Evolutionary conservation across 2,329 filamentous ascomycete species (phyloP), one percentile per base, ranked within the genome.

Genomic region (Lecanoromycetidae sp.): DNA sequence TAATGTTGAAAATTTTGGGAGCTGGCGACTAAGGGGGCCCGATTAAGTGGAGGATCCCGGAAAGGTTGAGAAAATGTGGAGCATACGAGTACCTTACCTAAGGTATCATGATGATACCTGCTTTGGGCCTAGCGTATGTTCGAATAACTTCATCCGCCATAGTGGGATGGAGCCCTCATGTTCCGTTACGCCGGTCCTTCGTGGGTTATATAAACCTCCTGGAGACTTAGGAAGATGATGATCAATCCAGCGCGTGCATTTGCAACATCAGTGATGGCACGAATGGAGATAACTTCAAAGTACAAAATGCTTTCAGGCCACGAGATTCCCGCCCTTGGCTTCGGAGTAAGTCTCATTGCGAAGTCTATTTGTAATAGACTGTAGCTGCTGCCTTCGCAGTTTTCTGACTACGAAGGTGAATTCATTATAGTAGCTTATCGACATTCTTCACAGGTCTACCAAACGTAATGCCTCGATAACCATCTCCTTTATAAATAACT

Each of bases 361-460:
- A 6, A 37, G 3, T 9, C 17, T n/a, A 37, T 26, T 15, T 44
- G 13, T 5, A n/a, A 2, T 20, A 17, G 30, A 23, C 8, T 27
- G 5, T 32, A n/a, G n/a, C n/a, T n/a, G n/a, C n/a, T n/a, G n/a
- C n/a, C n/a, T n/a, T n/a, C n/a, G n/a, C n/a, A n/a, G n/a, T n/a
- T n/a, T n/a, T n/a, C n/a, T n/a, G n/a, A n/a, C n/a, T n/a, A n/a
- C n/a, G n/a, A n/a, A n/a, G n/a, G n/a, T n/a, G n/a, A n/a, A n/a
- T 3, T 23, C 29, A 19, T 8, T 15, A 5, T 17, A 39, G 22
- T 17, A 12, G 20, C 44, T 46, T 5, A 38, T 20, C n/a, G 15
- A 19, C 13, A 20, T 20, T 9, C 15, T 29, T 27, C 19, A 29
- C 43, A 66, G 63, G 64, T 67, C 30, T 68, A 65, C 37, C 62